Base-by-base conservation (phyloP, 2,329 filamentous ascomycete genomes). In the Arthrocladium fulminans region DNA sequence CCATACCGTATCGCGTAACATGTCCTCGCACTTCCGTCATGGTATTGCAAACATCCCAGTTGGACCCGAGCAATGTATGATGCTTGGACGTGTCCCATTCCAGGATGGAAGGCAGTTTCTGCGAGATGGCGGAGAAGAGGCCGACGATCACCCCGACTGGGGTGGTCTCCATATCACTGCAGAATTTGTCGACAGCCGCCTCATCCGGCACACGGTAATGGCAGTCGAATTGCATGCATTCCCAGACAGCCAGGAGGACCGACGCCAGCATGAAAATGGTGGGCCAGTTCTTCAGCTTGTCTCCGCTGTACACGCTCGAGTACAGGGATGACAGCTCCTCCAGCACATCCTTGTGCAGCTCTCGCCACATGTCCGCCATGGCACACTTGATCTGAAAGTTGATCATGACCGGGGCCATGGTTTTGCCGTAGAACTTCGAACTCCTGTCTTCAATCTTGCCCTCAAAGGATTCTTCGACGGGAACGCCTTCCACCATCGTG, bases 321-420 rank as follows among this genome's bases (percentile, higher is more conserved):
- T 96, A 97, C 12, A 97, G 77, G 5, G 80, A 73, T 1, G 90
- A 96, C 1, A 97, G 78, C 72, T 97, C 90, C 71, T 94, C 89
- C 2, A 97, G 76, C 30, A 96, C 88, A 60, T 96, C 90, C 73
- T 94, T 94, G 67, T 96, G 89, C 50, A 97, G 75, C 67, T 95
- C 89, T 56, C 90, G 88, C 90, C 90, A 97, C 87, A 96, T 94
- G 62, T 94, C 88, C 57, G 89, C 90, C 71, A 97, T 83, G 47
- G 89, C 89, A 61, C 86, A 92, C 78, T 97, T 97, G 74, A 97
- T 88, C 73, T 96, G 88, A 79, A 96, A 96, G 75, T 96, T 97
- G 79, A 97, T 94, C 89, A 97, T 94, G 64, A 96, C 89, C 10
- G 90, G 90, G 13, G 90, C 90, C 54, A 95, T 82, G 29, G 84